These are phyloP conservation scores for Pyricularia grisea DNA, from an alignment of 2,329 filamentous ascomycete species.

Conservation along the genomic window DNA sequence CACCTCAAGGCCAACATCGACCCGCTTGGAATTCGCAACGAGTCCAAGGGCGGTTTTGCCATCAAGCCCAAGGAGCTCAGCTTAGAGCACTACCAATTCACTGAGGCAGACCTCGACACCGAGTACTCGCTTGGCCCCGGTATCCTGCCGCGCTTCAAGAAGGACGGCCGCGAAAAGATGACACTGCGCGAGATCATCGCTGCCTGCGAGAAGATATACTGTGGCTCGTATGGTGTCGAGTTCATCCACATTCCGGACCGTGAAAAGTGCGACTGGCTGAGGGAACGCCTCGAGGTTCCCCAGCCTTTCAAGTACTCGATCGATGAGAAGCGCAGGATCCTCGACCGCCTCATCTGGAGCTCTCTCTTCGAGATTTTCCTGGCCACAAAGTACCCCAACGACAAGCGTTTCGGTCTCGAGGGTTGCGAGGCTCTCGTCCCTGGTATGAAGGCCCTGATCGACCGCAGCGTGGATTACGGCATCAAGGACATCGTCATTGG, in stretches of 20 bases:
- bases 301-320: slow-evolving; percentile 94
- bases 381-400: slow-evolving; percentile 96
- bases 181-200: slow-evolving; percentile 88
- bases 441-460: slow-evolving; percentile 98
- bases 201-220: slow-evolving; percentile 92
- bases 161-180: slow-evolving; percentile 87
- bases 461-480: slow-evolving; percentile 95
- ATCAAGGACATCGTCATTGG: slow-evolving; percentile 99
- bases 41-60: slow-evolving; percentile 75
- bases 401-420: slow-evolving; percentile 98
- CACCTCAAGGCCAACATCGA: slow-evolving; percentile 99
- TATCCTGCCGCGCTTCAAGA: slow-evolving; percentile 90
- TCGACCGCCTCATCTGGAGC: slow-evolving; percentile 97
- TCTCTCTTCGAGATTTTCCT: slow-evolving; percentile 95
- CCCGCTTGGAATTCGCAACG: slow-evolving; percentile 84
- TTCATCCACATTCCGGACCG: slow-evolving; percentile 98
- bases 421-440: slow-evolving; percentile 95
- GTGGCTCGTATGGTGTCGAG: slow-evolving; percentile 93
- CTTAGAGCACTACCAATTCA: slow-evolving; percentile 91
- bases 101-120: slow-evolving; percentile 83
- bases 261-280: slow-evolving; percentile 96
- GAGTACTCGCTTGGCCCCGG: slow-evolving; percentile 90
- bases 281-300: slow-evolving; percentile 88
- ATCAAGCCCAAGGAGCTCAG: slow-evolving; percentile 86
- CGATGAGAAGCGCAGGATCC: slow-evolving; percentile 94